These are phyloP conservation scores for Alloteropsis semialata DNA, from an alignment of 176 grass and related monocot genomes.

Conservation along the genomic window DNA sequence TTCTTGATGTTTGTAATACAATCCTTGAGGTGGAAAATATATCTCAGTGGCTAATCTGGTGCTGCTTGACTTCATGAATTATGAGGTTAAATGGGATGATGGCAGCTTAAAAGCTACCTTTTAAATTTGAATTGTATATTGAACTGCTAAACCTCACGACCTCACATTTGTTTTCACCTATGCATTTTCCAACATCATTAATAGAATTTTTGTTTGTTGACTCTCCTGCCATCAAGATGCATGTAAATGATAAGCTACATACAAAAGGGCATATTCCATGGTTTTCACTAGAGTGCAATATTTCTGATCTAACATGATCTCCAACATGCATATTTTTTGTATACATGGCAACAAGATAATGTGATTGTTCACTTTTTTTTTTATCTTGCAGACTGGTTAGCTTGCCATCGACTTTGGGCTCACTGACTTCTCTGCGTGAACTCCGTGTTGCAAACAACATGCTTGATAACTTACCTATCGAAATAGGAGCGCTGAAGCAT, in stretches of 20 bases:
- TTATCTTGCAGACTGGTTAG: slow-evolving; percentile 64
- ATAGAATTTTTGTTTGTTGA: not conserved
- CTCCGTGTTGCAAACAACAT: slow-evolving; percentile 78
- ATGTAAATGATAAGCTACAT: not conserved
- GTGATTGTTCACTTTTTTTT: not conserved
- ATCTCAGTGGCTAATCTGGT: not conserved
- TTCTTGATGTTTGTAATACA: not conserved
- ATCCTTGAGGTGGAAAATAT: not conserved
- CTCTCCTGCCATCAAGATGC: slow-evolving; percentile 10
- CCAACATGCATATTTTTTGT: slow-evolving; percentile 14
- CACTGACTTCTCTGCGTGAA: slow-evolving; percentile 62
- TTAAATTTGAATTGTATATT: slow-evolving; percentile 12
- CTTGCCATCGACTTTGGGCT: slow-evolving; percentile 66
- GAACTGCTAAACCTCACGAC: not conserved
- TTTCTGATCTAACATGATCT: not conserved
- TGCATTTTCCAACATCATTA: not conserved
- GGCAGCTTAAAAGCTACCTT: not conserved
- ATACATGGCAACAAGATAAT: slow-evolving; percentile 15
- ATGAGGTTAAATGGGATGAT: not conserved
- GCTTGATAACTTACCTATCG: slow-evolving; percentile 59
- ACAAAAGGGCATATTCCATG: not conserved
- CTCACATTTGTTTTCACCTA: not conserved
- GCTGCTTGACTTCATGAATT: slow-evolving; percentile 11
- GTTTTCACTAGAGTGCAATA: not conserved
- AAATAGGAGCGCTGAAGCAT: slow-evolving; percentile 74